Conservation (phyloP, 2,329 filamentous ascomycete genomes). For the Grosmannia penicillata region DNA sequence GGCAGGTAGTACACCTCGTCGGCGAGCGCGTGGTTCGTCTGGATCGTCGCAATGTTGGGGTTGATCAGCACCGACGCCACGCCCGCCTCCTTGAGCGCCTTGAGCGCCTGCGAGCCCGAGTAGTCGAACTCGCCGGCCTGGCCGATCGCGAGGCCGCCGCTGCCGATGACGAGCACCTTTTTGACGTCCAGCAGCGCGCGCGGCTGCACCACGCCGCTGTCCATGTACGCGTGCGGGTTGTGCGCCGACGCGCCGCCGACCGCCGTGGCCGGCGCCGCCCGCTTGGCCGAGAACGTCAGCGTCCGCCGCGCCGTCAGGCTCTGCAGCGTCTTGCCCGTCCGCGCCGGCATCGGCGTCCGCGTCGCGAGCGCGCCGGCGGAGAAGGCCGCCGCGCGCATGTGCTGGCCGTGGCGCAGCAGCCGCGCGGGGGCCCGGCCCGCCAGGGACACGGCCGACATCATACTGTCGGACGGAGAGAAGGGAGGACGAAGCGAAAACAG, state of each 20-base stretch:
- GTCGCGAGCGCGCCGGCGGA: conserved; percentile 26
- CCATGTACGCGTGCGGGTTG: conserved; percentile 73
- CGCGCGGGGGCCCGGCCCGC: conserved; percentile 40
- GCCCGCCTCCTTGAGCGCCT: conserved; percentile 92
- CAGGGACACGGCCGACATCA: conserved; percentile 22
- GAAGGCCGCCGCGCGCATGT: conserved; percentile 29
- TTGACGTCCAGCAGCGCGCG: conserved; percentile 75
- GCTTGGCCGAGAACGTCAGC: conserved; percentile 32
- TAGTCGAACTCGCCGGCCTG: conserved; percentile 98
- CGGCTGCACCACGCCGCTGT: conserved; percentile 74
- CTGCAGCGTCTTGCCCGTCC: neutral
- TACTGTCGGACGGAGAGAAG: conserved; percentile 10
- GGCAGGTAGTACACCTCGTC: conserved; percentile 99
- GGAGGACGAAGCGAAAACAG: neutral
- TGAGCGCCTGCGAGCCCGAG: conserved; percentile 90
- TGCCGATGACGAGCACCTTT: conserved; percentile 93
- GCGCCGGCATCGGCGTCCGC: conserved; percentile 17
- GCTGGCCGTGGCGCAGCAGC: conserved; percentile 39
- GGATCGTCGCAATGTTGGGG: conserved; percentile 96
- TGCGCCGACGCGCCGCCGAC: conserved; percentile 52
- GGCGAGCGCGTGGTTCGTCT: conserved; percentile 94
- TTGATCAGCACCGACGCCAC: conserved; percentile 98
- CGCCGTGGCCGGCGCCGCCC: conserved; percentile 26
- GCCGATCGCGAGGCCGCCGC: conserved; percentile 88
- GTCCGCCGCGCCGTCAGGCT: conserved; percentile 14